Base-by-base conservation (phyloP, 768 basidiomycete genomes). In the Antrodiella citrinella region DNA sequence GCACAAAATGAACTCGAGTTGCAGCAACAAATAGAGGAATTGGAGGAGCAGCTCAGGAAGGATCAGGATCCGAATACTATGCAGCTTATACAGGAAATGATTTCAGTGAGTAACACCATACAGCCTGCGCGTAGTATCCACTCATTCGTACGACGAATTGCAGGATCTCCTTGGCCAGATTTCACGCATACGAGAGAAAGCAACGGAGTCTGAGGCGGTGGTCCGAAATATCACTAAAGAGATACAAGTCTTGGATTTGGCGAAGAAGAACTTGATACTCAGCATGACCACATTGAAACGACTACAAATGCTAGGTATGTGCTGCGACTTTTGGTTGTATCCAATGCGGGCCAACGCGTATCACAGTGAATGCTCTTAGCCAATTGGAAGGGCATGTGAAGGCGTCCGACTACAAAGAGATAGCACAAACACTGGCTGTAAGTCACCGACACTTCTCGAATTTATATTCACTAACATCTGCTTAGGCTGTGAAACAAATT, bases 181-280 rank as follows among this genome's bases (percentile, higher is more conserved):
- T 82, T 93, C 87, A 30, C 86, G 87, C 50, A 96, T 98, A 56
- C 80, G 92, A 41, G 93, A 97, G 68, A 97, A 97, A 63, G 93
- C 95, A 0, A 89, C 91, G 1, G 96, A 99, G 63, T 93, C 91
- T 2, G 96, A 98, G 60, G 92, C 92, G 1, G 91, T 98, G 44
- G 96, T 98, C 21, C 78, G 87, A 48, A 83, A 91, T 57, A 96
- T 98, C 56, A 99, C 96, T 2, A 86, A 89, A 56, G 96, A 99
- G 66, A 98, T 99, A 44, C 94, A 97, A 64, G 80, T 86, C 3
- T 74, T 99, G 25, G 96, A 98, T 65, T 70, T 88, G 26, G 93
- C 91, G 15, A 97, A 98, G 77, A 85, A 83, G 69, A 96, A 98
- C 61, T 76, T 99, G 45, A 84, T 89, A 18, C 69, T 80, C 21